Conservation (phyloP, 345 rosid genomes). For the Eucalyptus globulus region DNA sequence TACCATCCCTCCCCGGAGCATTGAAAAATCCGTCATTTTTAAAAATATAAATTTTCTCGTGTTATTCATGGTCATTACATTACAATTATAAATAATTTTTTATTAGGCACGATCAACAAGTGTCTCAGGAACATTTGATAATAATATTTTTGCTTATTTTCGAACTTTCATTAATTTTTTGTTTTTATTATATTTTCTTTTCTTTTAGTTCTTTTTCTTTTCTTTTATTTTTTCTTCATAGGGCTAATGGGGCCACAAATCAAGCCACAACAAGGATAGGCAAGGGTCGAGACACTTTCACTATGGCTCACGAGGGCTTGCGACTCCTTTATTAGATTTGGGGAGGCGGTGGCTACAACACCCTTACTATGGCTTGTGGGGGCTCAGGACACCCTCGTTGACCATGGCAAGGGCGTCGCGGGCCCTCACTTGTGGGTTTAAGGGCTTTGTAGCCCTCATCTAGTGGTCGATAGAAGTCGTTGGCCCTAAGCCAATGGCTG, state of each 20-base stretch:
- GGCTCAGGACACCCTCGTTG: rapidly evolving
- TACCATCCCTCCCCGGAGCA: not conserved
- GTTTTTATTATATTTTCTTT: too few species aligned
- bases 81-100: not conserved
- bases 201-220: too few species aligned
- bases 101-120: not conserved
- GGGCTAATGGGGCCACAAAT: rapidly evolving
- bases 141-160: not conserved
- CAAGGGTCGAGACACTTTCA: too few species aligned
- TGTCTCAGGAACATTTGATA: not conserved
- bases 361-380: rapidly evolving
- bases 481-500: rapidly evolving
- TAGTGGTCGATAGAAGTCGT: rapidly evolving
- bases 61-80: not conserved
- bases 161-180: not conserved
- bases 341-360: rapidly evolving
- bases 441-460: too few species aligned
- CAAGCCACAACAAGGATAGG: too few species aligned
- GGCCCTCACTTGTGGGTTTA: too few species aligned
- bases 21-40: not conserved
- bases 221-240: rapidly evolving
- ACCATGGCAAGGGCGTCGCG: too few species aligned
- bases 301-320: too few species aligned
- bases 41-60: not conserved
- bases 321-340: rapidly evolving